Evolutionary conservation across 139 green algal genomes (phyloP).

Genomic region (Micromonas commoda): DNA sequence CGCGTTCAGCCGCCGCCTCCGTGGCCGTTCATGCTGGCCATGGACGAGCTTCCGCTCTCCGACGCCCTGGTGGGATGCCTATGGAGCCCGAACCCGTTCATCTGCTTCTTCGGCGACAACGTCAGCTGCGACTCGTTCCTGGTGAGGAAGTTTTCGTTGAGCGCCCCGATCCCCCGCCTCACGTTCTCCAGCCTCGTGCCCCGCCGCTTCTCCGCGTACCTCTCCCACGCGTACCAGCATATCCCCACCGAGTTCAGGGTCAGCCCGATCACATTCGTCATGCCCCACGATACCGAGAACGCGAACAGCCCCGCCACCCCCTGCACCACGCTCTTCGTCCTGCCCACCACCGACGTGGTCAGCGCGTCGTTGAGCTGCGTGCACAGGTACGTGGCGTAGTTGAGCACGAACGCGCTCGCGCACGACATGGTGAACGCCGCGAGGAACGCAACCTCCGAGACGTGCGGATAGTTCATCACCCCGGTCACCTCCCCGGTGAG

Average conservation of each 20-base stretch:
- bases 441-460: conserved; percentile 32
- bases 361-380: conserved; percentile 50
- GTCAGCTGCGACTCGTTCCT: conserved; percentile 4
- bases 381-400: conserved; percentile 49
- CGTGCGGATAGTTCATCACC: conserved; percentile 35
- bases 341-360: conserved; percentile 47
- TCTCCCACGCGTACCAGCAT: conserved; percentile 50
- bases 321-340: conserved; percentile 48
- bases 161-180: neutral
- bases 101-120: neutral
- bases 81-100: no score
- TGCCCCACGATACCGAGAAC: conserved; percentile 42
- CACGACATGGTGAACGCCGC: conserved; percentile 39
- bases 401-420: conserved; percentile 45
- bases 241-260: conserved; percentile 48
- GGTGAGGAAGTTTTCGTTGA: neutral
- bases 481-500: conserved; percentile 3
- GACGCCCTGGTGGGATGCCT: no score
- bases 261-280: conserved; percentile 38
- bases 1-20: no score
- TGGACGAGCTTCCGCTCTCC: no score
- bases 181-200: neutral
- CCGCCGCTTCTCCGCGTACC: conserved; percentile 39
- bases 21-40: no score
- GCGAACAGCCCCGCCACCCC: conserved; percentile 45